phyloP scores from a whole-genome alignment of 805 yeast genomes.

The Ogataea wickerhamii region DNA sequence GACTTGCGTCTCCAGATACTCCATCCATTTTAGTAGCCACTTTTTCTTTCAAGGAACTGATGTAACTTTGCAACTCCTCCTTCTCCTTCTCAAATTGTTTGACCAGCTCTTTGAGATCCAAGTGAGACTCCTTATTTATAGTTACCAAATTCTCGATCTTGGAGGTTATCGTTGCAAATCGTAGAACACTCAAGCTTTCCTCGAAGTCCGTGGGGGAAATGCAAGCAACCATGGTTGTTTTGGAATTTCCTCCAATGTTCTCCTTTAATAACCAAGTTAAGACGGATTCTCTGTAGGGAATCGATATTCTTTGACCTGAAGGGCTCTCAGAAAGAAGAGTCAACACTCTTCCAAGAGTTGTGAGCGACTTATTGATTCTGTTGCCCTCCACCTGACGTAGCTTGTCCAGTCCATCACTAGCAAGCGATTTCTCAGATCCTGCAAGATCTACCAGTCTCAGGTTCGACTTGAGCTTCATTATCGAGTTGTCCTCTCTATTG shows the following conservation, averaged over 20 bases:
- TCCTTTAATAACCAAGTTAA: conserved; percentile 75
- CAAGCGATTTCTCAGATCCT: conserved; percentile 67
- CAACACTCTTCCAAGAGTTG: conserved; percentile 71
- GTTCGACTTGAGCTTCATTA: conserved; percentile 45
- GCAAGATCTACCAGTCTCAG: conserved; percentile 76
- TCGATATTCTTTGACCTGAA: conserved; percentile 28
- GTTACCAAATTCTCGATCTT: conserved; percentile 60
- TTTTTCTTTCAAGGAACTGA: conserved; percentile 12
- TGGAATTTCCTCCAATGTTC: conserved; percentile 75
- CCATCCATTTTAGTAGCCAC: neutral
- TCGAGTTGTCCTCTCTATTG: conserved; percentile 31
- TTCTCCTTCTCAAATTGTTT: conserved; percentile 27
- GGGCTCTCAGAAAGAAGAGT: conserved; percentile 42
- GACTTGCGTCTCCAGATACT: neutral
- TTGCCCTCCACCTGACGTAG: conserved; percentile 69
- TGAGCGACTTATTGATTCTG: conserved; percentile 72
- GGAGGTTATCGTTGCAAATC: conserved; percentile 78
- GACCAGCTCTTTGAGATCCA: conserved; percentile 33
- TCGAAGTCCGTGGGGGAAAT: conserved; percentile 75
- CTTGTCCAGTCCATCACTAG: conserved; percentile 49
- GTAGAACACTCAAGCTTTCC: conserved; percentile 69
- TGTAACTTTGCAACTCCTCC: conserved; percentile 16
- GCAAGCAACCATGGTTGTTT: conserved; percentile 87
- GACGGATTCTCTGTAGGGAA: conserved; percentile 73
- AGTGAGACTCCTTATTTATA: conserved; percentile 41